Percentiles rank a stretch among this genome's conserved stretches.
phyloP scores from a whole-genome alignment of 257 asterid genomes.

The Linaria vulgaris region DNA sequence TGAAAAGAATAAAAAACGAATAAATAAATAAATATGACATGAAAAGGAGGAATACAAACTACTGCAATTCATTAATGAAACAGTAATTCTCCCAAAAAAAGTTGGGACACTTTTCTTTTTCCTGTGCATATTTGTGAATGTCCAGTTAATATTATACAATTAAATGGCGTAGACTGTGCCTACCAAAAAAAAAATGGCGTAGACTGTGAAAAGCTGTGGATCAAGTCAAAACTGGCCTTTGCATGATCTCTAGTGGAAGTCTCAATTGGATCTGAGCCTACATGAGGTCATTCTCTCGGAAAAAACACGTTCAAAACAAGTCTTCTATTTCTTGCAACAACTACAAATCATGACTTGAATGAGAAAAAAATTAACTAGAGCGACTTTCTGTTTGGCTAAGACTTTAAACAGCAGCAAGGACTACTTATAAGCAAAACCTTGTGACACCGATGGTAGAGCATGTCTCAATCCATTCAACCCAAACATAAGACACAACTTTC shows the following conservation, averaged over 20 bases:
- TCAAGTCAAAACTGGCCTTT: background rate
- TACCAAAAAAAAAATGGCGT: no score
- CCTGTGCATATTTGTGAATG: background rate
- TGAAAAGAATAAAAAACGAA: background rate
- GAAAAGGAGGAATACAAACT: slow-evolving; percentile 18
- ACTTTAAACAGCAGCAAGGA: background rate
- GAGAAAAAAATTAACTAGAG: background rate
- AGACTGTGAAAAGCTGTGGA: background rate
- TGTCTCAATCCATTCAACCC: background rate
- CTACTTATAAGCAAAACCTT: background rate
- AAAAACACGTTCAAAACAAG: background rate
- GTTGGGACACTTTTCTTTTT: background rate
- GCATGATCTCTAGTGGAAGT: no score
- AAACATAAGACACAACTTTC: background rate
- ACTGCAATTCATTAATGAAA: background rate
- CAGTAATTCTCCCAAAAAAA: background rate
- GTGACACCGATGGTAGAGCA: background rate
- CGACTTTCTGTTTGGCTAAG: background rate
- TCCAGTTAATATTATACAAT: background rate
- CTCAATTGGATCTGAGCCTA: no score
- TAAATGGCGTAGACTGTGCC: background rate
- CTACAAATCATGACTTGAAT: background rate
- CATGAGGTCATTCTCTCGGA: background rate
- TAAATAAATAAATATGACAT: background rate
- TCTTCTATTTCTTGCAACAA: background rate